Base-by-base conservation (phyloP, 2,329 filamentous ascomycete species). In the Fusarium bulbicola region DNA sequence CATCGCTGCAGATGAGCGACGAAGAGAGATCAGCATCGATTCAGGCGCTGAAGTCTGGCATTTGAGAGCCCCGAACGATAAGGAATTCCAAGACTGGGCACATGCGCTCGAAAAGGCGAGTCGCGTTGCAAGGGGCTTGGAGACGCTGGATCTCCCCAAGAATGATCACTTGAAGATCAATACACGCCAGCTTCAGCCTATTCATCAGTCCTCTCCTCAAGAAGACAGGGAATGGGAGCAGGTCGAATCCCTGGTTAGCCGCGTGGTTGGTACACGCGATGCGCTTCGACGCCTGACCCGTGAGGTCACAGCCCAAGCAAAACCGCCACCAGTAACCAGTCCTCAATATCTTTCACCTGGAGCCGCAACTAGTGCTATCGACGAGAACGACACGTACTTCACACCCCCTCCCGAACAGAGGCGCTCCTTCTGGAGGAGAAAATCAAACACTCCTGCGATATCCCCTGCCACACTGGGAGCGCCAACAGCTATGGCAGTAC, bases 21-120 rank as follows among this genome's bases (percentile, higher is more conserved):
- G 93, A 42, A 90, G 95, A 72, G 95, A 98, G 81, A 97, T 99
- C 59, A 97, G 93, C 46, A 96, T 99, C 64, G 96, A 99, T 80
- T 98, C 96, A 0, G 96, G 96, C 3, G 95, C 96, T 6, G 96
- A 99, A 82, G 91, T 99, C 32, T 99, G 96, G 96, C 96, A 98
- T 83, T 86, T 99, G 36, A 92, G 92, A 77, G 94, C 96, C 7
- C 90, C 89, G 56, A 97, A 93, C 76, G 89, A 90, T 56, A 92
- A 92, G 73, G 95, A 98, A 70, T 99, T 98, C 79, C 88, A 90
- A 52, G 92, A 93, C 24, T 99, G 96, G 96, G 94, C 92, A 53
- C 88, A 89, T 52, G 95, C 95, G 2, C 85, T 99, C 57, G 95
- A 98, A 81, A 92, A 89, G 73, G 95, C 95, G 9, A 93, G 94